phyloP scores from a whole-genome alignment of 257 asterid genomes.

The Hygrophila difformis region DNA sequence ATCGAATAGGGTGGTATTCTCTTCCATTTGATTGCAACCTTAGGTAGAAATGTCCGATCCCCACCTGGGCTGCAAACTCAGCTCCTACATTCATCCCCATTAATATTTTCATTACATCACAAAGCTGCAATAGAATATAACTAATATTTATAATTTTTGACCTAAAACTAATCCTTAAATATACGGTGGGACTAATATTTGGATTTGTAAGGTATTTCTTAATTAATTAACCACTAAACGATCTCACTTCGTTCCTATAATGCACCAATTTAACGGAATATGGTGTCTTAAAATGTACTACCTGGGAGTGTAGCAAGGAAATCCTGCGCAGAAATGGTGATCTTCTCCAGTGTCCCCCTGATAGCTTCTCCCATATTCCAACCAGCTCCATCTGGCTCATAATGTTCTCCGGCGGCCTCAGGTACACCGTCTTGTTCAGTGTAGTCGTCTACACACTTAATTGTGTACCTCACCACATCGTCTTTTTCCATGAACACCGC shows the following conservation, averaged over 20 bases:
- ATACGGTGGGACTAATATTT: too few relatives aligned
- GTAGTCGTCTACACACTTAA: constrained; percentile 57
- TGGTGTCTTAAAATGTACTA: too few relatives aligned
- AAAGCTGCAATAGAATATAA: too few relatives aligned
- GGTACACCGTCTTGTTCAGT: constrained; percentile 63
- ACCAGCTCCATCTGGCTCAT: constrained; percentile 48
- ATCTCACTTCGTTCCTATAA: too few relatives aligned
- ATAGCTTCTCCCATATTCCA: constrained; percentile 54
- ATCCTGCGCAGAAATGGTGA: constrained; percentile 37
- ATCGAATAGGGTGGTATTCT: too few relatives aligned
- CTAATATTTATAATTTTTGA: too few relatives aligned
- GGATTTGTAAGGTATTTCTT: too few relatives aligned
- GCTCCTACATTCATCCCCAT: constrained; percentile 25
- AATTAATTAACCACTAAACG: too few relatives aligned
- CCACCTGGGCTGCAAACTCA: constrained; percentile 49
- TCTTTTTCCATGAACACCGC: constrained; percentile 58
- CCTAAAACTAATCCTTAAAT: too few relatives aligned
- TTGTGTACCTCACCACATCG: constrained; percentile 56
- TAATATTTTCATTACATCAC: too few relatives aligned
- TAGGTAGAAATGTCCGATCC: constrained; percentile 71
- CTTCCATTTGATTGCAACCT: too few relatives aligned
- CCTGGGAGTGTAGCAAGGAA: constrained; percentile 59
- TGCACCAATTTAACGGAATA: too few relatives aligned
- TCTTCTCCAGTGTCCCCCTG: constrained; percentile 42
- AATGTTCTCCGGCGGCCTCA: constrained; percentile 54